These are phyloP conservation scores for Chlorella variabilis DNA, from an alignment of 163 green algal genomes.

Conservation along the genomic window DNA sequence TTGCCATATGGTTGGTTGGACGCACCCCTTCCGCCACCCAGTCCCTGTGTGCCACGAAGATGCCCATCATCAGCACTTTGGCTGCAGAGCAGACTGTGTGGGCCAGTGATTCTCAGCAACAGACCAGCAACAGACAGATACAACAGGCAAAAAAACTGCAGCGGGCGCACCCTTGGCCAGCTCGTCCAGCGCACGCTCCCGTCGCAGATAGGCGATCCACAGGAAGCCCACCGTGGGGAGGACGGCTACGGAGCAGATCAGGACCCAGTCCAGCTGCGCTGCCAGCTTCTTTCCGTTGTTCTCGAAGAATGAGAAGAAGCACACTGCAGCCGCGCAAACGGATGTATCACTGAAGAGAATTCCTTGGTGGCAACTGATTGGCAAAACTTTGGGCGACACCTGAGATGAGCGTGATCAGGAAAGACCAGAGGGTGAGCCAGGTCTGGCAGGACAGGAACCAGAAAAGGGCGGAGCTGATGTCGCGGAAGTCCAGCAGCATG, in stretches of 20 bases:
- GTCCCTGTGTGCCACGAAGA: constrained; percentile 28
- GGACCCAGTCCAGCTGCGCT: constrained; percentile 37
- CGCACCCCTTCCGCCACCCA: constrained; percentile 19
- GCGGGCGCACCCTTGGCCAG: constrained; percentile 29
- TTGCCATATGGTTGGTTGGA: neutral
- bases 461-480: constrained; percentile 43
- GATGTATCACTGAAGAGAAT: too few relatives aligned
- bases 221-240: constrained; percentile 46
- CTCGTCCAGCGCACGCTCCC: constrained; percentile 39
- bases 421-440: constrained; percentile 48
- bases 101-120: too few relatives aligned
- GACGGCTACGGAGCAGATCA: constrained; percentile 40
- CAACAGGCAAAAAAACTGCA: neutral
- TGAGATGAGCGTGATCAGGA: constrained; percentile 42
- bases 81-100: neutral
- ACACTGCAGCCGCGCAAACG: neutral
- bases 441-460: constrained; percentile 50
- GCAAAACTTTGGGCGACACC: neutral
- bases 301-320: constrained; percentile 25
- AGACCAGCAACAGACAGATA: neutral
- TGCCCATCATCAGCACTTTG: constrained; percentile 34
- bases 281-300: neutral
- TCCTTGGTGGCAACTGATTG: too few relatives aligned
- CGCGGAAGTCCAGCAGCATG: constrained; percentile 45
- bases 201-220: constrained; percentile 36